phyloP scores from a whole-genome alignment of 1,284 basidiomycete species.

The Marasmius oreades region DNA sequence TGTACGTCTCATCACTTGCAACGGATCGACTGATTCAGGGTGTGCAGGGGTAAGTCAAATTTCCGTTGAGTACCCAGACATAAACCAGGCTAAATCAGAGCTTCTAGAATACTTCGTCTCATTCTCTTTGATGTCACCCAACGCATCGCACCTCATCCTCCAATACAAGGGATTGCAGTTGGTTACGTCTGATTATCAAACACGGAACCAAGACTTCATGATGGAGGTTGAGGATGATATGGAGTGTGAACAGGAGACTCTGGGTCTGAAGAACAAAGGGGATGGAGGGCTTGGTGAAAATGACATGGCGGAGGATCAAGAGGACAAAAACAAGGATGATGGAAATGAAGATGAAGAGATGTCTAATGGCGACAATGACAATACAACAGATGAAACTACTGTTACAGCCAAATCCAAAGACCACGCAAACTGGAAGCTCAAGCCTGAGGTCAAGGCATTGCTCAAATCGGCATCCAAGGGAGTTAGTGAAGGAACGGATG shows the following conservation, averaged over 20 bases:
- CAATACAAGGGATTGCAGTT: background rate
- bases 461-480: conserved; percentile 6
- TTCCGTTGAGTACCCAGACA: no score
- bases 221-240: background rate
- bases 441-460: background rate
- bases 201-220: background rate
- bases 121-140: no score
- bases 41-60: no score
- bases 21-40: no score
- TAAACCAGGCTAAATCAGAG: no score
- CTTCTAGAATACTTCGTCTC: no score
- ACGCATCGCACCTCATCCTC: no score
- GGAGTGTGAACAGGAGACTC: background rate
- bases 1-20: no score
- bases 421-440: no score
- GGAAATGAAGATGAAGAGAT: background rate
- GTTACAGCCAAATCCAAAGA: no score
- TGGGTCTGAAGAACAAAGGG: background rate
- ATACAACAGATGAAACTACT: no score
- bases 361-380: background rate
- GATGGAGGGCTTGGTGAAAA: background rate
- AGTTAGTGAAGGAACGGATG: conserved; percentile 2
- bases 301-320: background rate
- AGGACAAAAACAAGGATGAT: background rate
- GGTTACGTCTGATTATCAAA: background rate